Percentiles rank a stretch among this genome's conserved stretches.
phyloP scores from a whole-genome alignment of 2,329 filamentous ascomycete genomes.

The Diplodia scrobiculata region DNA sequence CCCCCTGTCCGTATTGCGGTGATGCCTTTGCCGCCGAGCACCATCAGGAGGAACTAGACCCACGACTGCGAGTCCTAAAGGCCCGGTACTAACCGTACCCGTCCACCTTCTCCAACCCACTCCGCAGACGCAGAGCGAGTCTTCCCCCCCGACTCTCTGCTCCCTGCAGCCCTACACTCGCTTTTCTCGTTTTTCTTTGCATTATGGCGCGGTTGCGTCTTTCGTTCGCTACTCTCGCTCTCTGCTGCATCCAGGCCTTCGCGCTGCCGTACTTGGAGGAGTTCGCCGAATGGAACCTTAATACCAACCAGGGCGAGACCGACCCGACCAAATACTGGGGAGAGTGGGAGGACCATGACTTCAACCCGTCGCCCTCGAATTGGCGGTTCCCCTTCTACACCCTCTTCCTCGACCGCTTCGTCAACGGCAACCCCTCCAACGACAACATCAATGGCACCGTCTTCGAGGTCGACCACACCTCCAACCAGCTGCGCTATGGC shows the following conservation, averaged over 20 bases:
- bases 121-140: constrained; percentile 8
- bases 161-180: constrained; percentile 27
- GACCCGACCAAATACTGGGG: constrained; percentile 62
- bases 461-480: constrained; percentile 63
- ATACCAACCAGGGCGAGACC: constrained; percentile 60
- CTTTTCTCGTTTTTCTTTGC: constrained; percentile 21
- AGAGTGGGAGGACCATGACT: constrained; percentile 57
- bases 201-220: constrained; percentile 26
- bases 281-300: constrained; percentile 61
- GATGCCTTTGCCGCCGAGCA: constrained; percentile 8
- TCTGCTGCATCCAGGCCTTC: constrained; percentile 23
- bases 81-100: constrained; percentile 23
- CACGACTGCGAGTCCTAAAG: constrained; percentile 7
- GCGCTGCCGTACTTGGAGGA: constrained; percentile 51
- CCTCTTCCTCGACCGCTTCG: constrained; percentile 64
- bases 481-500: constrained; percentile 65
- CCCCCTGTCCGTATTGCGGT: constrained; percentile 26
- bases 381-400: constrained; percentile 70
- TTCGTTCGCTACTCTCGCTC: constrained; percentile 27
- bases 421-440: constrained; percentile 66
- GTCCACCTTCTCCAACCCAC: not conserved
- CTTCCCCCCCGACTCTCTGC: constrained; percentile 10
- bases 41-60: constrained; percentile 18
- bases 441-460: constrained; percentile 63
- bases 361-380: constrained; percentile 58